Evolutionary conservation across 2,329 filamentous ascomycete species (phyloP).

Genomic region (Cytospora mali): DNA sequence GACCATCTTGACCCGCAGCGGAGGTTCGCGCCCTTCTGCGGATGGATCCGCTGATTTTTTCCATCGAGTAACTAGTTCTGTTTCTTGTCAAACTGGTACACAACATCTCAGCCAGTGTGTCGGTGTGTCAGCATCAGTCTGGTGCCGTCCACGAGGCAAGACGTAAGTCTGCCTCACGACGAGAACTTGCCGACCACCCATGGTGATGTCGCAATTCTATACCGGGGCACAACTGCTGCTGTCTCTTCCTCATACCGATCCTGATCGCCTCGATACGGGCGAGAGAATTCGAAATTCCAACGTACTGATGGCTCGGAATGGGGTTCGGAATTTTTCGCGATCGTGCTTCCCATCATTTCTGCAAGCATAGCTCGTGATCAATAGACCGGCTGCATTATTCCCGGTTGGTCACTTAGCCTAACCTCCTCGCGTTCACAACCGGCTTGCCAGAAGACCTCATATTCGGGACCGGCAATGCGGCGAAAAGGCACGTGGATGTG

Average conservation of each 20-base stretch:
- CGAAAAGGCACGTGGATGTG: constrained; percentile 2
- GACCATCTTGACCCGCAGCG: too few species aligned
- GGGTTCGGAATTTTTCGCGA: not conserved
- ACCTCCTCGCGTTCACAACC: constrained; percentile 1
- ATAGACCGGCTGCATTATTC: not conserved
- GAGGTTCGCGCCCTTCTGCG: not conserved
- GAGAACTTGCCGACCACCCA: too few species aligned
- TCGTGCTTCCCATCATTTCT: not conserved
- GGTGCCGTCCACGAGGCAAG: not conserved
- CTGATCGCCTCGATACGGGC: too few species aligned
- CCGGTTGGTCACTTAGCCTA: not conserved
- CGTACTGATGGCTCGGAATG: not conserved
- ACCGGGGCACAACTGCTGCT: too few species aligned
- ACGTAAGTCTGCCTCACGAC: not conserved
- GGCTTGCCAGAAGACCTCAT: constrained; percentile 5
- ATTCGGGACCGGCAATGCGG: not conserved
- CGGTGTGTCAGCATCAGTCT: not conserved
- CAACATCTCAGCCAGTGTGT: not conserved
- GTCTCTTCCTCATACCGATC: too few species aligned
- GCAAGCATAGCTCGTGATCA: not conserved
- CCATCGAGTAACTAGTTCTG: not conserved
- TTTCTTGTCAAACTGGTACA: not conserved
- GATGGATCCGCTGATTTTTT: not conserved
- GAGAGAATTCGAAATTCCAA: too few species aligned
- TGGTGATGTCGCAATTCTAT: not conserved